Conservation (phyloP, 106 monocot genomes). For the Allium sativum region DNA sequence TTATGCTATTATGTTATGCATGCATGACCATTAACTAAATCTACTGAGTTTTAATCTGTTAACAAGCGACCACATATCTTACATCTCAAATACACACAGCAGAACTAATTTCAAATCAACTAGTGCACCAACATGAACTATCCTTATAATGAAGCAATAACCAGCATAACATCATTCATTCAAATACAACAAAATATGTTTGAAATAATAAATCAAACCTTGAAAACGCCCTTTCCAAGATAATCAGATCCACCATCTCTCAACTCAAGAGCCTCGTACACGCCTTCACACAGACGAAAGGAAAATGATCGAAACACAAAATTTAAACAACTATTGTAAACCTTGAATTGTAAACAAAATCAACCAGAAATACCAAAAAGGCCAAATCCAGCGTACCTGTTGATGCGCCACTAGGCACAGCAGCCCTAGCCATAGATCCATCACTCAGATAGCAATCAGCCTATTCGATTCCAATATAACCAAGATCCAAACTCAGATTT, state of each 20-base stretch:
- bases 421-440: constrained; percentile 53
- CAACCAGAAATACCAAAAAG: background rate
- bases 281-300: constrained; percentile 23
- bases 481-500: background rate
- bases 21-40: too few species aligned
- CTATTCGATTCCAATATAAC: constrained; percentile 16
- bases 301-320: background rate
- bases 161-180: too few species aligned
- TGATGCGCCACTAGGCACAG: constrained; percentile 90
- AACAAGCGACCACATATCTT: too few species aligned
- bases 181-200: too few species aligned
- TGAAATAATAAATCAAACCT: constrained; percentile 28
- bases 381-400: constrained; percentile 34
- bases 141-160: too few species aligned
- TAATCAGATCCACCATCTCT: constrained; percentile 95
- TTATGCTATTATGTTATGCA: too few species aligned
- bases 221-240: constrained; percentile 81
- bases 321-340: background rate
- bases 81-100: too few species aligned
- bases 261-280: constrained; percentile 94
- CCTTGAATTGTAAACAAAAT: background rate
- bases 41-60: too few species aligned
- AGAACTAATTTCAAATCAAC: too few species aligned
- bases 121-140: too few species aligned
- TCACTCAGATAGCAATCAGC: constrained; percentile 45